phyloP scores from a whole-genome alignment of 139 green algal species.

The Spirogloea muscicola region DNA sequence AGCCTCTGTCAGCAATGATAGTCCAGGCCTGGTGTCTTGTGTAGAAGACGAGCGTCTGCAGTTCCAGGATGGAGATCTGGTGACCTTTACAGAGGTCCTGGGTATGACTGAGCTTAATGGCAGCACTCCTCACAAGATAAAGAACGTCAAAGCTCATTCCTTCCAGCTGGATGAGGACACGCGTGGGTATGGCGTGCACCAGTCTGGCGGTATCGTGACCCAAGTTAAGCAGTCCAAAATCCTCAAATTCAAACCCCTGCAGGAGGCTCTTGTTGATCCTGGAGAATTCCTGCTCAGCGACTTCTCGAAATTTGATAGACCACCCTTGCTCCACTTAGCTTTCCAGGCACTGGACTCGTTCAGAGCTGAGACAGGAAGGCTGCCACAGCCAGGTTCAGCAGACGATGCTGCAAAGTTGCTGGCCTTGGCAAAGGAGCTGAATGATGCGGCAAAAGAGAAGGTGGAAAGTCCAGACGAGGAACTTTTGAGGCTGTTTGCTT shows the following conservation, averaged over 20 bases:
- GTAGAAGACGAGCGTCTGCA: slow-evolving; percentile 98
- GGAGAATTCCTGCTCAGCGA: slow-evolving; percentile 95
- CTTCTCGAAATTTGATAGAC: slow-evolving; percentile 93
- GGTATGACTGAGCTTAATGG: slow-evolving; percentile 43
- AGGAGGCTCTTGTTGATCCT: slow-evolving; percentile 65
- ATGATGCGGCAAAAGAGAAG: slow-evolving; percentile 54
- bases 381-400: slow-evolving; percentile 60
- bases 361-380: slow-evolving; percentile 21
- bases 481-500: slow-evolving; percentile 25
- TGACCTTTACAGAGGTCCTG: slow-evolving; percentile 80
- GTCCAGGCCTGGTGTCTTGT: slow-evolving; percentile 81
- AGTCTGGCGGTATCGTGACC: slow-evolving; percentile 81
- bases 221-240: slow-evolving; percentile 81
- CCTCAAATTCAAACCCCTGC: slow-evolving; percentile 76
- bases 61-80: slow-evolving; percentile 72
- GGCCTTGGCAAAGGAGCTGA: slow-evolving; percentile 61
- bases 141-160: slow-evolving; percentile 83
- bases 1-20: slow-evolving; percentile 71
- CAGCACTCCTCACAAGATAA: slow-evolving; percentile 55
- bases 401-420: slow-evolving; percentile 72
- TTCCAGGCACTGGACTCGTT: slow-evolving; percentile 92
- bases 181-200: slow-evolving; percentile 63
- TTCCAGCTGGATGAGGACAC: slow-evolving; percentile 93
- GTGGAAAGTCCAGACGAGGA: too few relatives aligned
- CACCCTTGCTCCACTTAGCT: slow-evolving; percentile 81